These are phyloP conservation scores for Phytophthora megakarya DNA, from an alignment of 352 stramenopile genomes.

Conservation along the genomic window DNA sequence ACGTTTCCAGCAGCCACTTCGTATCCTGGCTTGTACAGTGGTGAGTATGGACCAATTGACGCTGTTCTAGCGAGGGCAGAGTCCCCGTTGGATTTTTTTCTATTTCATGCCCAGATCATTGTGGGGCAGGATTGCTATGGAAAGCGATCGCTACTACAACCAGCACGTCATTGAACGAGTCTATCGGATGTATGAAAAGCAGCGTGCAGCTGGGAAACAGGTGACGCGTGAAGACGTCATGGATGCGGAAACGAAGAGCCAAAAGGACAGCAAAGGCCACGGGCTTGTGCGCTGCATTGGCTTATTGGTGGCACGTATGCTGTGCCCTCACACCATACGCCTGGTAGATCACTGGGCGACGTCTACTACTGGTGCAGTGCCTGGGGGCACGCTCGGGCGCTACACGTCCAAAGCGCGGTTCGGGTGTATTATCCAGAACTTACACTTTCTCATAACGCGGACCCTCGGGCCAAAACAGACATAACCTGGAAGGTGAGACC, in stretches of 20 bases:
- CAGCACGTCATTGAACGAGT: conserved; percentile 14
- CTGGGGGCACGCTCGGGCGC: conserved; percentile 14
- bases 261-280: conserved; percentile 15
- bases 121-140: conserved; percentile 11
- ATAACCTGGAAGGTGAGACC: conserved; percentile 14
- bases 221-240: conserved; percentile 1
- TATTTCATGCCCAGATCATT: conserved; percentile 18
- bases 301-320: conserved; percentile 10
- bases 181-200: not conserved
- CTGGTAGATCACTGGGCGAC: conserved; percentile 19
- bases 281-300: conserved; percentile 23
- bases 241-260: conserved; percentile 1
- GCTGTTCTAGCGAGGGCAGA: not conserved
- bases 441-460: conserved; percentile 22
- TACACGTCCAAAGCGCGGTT: conserved; percentile 17
- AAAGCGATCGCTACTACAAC: conserved; percentile 23
- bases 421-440: conserved; percentile 19
- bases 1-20: not conserved
- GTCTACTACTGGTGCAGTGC: conserved; percentile 1
- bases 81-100: conserved; percentile 15
- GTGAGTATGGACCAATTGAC: not conserved
- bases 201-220: not conserved
- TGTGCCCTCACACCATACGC: conserved; percentile 7
- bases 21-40: not conserved
- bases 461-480: conserved; percentile 1